These are phyloP conservation scores for Pythium plurisporium DNA, from an alignment of 352 stramenopile genomes.

Conservation along the genomic window DNA sequence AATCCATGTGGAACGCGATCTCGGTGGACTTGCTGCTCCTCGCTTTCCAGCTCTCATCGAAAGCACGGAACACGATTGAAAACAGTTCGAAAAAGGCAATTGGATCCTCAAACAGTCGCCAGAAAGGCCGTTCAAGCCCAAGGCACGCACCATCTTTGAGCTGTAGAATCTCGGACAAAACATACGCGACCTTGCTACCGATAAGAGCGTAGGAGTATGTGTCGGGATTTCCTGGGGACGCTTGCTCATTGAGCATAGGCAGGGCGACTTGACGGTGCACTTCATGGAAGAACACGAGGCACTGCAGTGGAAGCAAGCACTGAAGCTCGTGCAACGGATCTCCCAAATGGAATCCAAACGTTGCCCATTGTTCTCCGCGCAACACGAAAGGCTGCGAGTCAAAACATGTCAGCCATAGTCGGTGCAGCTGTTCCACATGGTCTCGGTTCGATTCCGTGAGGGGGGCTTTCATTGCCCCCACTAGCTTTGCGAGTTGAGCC, in stretches of 20 bases:
- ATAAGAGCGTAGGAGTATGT: slow-evolving; percentile 64
- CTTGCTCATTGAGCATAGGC: slow-evolving; percentile 64
- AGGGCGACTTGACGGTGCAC: slow-evolving; percentile 57
- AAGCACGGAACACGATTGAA: slow-evolving; percentile 64
- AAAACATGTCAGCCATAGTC: slow-evolving; percentile 69
- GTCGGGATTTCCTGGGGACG: slow-evolving; percentile 26
- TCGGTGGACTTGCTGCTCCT: slow-evolving; percentile 40
- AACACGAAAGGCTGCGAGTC: slow-evolving; percentile 53
- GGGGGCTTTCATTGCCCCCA: slow-evolving; percentile 55
- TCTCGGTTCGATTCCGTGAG: slow-evolving; percentile 59
- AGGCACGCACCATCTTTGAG: slow-evolving; percentile 69
- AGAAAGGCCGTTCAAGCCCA: slow-evolving; percentile 72
- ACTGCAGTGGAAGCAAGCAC: slow-evolving; percentile 68
- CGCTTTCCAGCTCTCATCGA: slow-evolving; percentile 65
- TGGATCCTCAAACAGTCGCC: slow-evolving; percentile 81
- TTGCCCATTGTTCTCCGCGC: slow-evolving; percentile 46
- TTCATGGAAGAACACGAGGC: slow-evolving; percentile 80
- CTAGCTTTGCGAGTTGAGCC: slow-evolving; percentile 61
- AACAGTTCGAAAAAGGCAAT: slow-evolving; percentile 83
- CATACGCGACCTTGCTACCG: slow-evolving; percentile 44
- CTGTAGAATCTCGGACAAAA: slow-evolving; percentile 68
- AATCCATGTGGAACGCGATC: slow-evolving; percentile 63
- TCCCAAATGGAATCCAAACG: slow-evolving; percentile 58
- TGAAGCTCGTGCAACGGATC: slow-evolving; percentile 71
- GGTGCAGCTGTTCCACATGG: slow-evolving; percentile 60